Evolutionary conservation across 2,329 filamentous ascomycete genomes (phyloP).

Genomic region (Ramularia collo-cygni): DNA sequence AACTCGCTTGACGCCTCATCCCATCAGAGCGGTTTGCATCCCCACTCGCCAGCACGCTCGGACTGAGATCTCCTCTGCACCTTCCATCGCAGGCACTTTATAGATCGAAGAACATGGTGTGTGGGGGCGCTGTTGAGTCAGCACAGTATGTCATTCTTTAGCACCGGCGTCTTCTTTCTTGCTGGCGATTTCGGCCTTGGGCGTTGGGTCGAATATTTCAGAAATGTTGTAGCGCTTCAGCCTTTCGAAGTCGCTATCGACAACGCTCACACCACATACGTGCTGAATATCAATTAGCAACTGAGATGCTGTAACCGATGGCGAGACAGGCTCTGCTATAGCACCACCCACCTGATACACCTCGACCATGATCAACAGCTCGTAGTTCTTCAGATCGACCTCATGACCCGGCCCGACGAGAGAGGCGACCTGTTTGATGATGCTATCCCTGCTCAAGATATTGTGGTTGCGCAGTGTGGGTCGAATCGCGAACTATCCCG

Average conservation of each 20-base stretch:
- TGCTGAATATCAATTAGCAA: conserved; percentile 44
- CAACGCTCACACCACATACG: conserved; percentile 71
- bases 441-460: conserved; percentile 56
- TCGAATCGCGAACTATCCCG: conserved; percentile 69
- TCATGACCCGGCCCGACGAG: conserved; percentile 62
- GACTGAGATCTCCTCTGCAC: too few species aligned
- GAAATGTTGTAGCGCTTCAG: conserved; percentile 73
- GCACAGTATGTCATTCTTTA: too few species aligned
- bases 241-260: conserved; percentile 64
- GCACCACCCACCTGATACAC: conserved; percentile 62
- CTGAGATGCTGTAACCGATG: too few species aligned
- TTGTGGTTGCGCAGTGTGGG: conserved; percentile 70
- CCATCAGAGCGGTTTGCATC: too few species aligned
- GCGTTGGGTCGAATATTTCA: conserved; percentile 57
- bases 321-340: neutral
- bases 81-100: too few species aligned
- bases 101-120: too few species aligned
- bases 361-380: conserved; percentile 72
- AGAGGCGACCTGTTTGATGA: conserved; percentile 65
- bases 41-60: too few species aligned
- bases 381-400: conserved; percentile 70
- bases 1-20: too few species aligned
- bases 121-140: too few species aligned
- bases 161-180: too few species aligned
- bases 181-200: conserved; percentile 24